phyloP scores from a whole-genome alignment of 2,329 filamentous ascomycete genomes.

The Fusarium sp. region DNA sequence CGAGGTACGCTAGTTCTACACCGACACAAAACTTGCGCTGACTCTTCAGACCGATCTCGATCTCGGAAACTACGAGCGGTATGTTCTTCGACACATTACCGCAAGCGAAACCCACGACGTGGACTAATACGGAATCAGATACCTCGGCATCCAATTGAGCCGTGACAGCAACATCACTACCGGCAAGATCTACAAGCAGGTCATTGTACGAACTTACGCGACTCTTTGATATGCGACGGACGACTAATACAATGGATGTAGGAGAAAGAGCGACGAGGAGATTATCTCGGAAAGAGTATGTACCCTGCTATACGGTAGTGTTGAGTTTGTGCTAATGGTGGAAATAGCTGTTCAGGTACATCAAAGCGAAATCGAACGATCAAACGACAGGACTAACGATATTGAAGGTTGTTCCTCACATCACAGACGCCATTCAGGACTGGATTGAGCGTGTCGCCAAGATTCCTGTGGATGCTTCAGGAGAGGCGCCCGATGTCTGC shows the following conservation, averaged over 20 bases:
- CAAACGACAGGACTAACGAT: background rate
- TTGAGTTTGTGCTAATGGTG: conserved; percentile 4
- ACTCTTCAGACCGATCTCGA: conserved; percentile 60
- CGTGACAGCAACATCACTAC: conserved; percentile 97
- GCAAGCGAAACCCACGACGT: background rate
- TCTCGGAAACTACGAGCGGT: conserved; percentile 67
- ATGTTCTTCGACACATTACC: conserved; percentile 4
- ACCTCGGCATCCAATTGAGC: conserved; percentile 83
- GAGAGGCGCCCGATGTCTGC: conserved; percentile 88
- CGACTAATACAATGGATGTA: conserved; percentile 17
- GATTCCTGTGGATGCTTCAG: conserved; percentile 87
- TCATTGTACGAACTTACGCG: conserved; percentile 70
- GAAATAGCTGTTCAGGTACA: conserved; percentile 27
- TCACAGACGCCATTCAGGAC: conserved; percentile 85
- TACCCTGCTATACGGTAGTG: background rate
- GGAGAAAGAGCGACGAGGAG: conserved; percentile 71
- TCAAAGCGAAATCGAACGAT: background rate
- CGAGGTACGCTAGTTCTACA: conserved; percentile 23
- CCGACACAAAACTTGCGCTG: background rate
- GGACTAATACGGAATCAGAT: conserved; percentile 51
- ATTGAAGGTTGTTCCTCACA: conserved; percentile 75
- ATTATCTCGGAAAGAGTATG: conserved; percentile 53
- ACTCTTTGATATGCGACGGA: background rate
- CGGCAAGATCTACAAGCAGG: conserved; percentile 92
- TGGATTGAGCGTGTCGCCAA: conserved; percentile 90